Percentiles rank a stretch among this genome's conserved stretches.
Conservation (phyloP, 208 protist genomes). For the Trypanosoma grayi region DNA sequence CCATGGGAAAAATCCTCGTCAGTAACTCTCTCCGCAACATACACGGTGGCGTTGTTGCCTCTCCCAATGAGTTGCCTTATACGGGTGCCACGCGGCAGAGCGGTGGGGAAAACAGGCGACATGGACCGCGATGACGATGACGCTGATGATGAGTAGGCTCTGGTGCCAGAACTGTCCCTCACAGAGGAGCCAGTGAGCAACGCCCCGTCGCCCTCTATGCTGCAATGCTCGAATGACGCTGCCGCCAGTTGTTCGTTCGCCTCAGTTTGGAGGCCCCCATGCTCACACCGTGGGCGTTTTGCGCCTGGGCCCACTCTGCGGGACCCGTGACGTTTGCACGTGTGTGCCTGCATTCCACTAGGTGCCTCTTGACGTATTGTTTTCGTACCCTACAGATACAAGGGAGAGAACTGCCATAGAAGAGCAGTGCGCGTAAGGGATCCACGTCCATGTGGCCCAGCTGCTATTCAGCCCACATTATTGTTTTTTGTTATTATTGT, state of each 20-base stretch:
- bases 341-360: background rate
- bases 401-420: constrained; percentile 5
- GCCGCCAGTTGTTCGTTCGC: background rate
- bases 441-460: too few species aligned
- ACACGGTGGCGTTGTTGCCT: constrained; percentile 34
- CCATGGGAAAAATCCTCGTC: background rate
- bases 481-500: too few species aligned
- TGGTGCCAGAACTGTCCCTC: background rate
- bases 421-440: too few species aligned
- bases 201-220: background rate
- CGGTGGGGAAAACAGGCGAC: background rate
- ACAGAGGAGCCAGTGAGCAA: background rate
- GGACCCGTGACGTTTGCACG: background rate
- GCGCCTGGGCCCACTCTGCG: background rate
- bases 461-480: too few species aligned
- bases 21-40: constrained; percentile 12
- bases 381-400: background rate
- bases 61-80: constrained; percentile 12
- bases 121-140: constrained; percentile 16
- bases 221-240: background rate
- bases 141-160: background rate
- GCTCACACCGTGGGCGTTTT: constrained; percentile 2
- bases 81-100: constrained; percentile 10
- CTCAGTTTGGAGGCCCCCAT: background rate
- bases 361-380: background rate